A percentile compares a stretch with the other conserved stretches of the same genome.
Evolutionary conservation across 345 rosid species (phyloP).

Genomic region (Citrus maxima): DNA sequence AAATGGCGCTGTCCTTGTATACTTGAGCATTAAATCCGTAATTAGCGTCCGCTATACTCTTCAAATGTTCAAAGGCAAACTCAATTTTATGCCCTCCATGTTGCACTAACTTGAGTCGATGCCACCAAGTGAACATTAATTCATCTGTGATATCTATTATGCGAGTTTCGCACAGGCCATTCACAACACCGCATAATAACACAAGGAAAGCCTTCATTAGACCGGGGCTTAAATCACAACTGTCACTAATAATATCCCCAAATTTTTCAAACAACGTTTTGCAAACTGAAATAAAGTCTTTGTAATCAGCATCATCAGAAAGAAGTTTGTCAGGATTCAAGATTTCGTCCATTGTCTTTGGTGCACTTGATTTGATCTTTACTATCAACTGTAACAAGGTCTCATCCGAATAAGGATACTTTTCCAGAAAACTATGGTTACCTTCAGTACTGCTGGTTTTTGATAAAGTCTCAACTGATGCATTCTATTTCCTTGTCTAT

Average conservation of each 20-base stretch:
- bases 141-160: neutral
- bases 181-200: neutral
- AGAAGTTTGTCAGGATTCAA: neutral
- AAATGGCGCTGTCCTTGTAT: neutral
- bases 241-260: neutral
- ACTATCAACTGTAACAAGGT: neutral
- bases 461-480: neutral
- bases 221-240: neutral
- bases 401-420: neutral
- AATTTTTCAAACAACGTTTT: neutral
- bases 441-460: neutral
- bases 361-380: neutral
- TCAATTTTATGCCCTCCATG: neutral
- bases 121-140: neutral
- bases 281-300: neutral
- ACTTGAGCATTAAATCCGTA: neutral
- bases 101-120: neutral
- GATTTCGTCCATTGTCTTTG: neutral
- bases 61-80: neutral
- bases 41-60: neutral
- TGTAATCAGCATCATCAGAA: neutral
- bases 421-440: neutral
- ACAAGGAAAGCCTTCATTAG: neutral
- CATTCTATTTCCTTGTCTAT: neutral
- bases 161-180: neutral